A percentile compares a stretch with the other conserved stretches of the same genome.
These are phyloP conservation scores for Trifolium dubium DNA, from an alignment of 306 rosid genomes.

Conservation along the genomic window DNA sequence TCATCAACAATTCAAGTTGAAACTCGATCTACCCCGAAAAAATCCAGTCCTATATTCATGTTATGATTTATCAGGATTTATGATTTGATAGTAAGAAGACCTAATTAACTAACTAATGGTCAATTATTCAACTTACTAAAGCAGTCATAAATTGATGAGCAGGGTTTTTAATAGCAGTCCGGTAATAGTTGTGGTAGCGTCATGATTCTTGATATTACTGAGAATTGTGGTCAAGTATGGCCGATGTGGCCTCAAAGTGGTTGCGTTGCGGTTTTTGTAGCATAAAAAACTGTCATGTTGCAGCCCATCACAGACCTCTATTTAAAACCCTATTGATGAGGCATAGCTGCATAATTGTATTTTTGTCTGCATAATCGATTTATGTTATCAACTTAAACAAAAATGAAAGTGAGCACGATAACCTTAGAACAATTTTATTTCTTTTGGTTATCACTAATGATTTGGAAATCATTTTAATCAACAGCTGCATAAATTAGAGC, in stretches of 20 bases:
- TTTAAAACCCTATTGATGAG: background rate
- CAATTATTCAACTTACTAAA: constrained; percentile 7
- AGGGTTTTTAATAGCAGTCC: background rate
- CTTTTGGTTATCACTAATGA: constrained; percentile 8
- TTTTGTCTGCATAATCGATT: background rate
- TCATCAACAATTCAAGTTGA: background rate
- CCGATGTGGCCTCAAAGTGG: background rate
- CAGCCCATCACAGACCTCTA: background rate
- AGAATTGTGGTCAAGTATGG: background rate
- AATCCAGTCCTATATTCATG: no score
- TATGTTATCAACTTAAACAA: background rate
- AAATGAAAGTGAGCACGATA: background rate
- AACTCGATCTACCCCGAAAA: no score
- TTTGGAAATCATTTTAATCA: constrained; percentile 1
- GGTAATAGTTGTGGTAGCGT: background rate
- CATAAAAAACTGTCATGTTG: background rate
- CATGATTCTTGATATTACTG: background rate
- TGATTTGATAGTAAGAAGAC: constrained; percentile 2
- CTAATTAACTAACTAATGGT: background rate
- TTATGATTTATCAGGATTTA: background rate
- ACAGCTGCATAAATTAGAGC: background rate
- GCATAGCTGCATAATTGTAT: background rate
- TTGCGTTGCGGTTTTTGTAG: background rate
- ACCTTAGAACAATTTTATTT: constrained; percentile 7
- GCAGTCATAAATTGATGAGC: background rate